Percentiles rank a stretch among this genome's conserved stretches.
Evolutionary conservation across 305 asterid species (phyloP).

Genomic region (Withania somnifera): DNA sequence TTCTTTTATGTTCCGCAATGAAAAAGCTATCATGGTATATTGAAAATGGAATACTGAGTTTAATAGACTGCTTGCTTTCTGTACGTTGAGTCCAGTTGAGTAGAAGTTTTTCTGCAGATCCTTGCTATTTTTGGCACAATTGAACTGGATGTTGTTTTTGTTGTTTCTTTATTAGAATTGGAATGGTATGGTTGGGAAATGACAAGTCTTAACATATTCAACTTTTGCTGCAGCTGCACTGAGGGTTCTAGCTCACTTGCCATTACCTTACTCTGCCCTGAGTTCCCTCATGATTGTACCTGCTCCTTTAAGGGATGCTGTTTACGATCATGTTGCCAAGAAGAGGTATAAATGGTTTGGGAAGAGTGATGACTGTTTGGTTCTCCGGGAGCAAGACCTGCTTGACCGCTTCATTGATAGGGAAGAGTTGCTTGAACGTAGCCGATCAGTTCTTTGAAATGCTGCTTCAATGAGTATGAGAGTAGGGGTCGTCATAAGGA

Average conservation of each 20-base stretch:
- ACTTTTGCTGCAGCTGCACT: conserved; percentile 59
- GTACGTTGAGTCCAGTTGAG: not conserved
- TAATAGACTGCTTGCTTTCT: not conserved
- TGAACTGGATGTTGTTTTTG: not conserved
- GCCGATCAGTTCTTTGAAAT: conserved; percentile 23
- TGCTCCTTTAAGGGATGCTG: conserved; percentile 63
- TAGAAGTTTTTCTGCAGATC: not conserved
- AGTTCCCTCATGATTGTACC: conserved; percentile 55
- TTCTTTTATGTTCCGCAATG: not conserved
- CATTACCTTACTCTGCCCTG: conserved; percentile 60
- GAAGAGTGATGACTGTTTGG: conserved; percentile 62
- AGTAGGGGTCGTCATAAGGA: not conserved
- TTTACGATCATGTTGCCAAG: conserved; percentile 68
- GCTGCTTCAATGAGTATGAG: not conserved
- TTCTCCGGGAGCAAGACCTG: conserved; percentile 61
- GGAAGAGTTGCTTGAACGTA: conserved; percentile 67
- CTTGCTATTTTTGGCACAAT: not conserved
- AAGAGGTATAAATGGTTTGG: conserved; percentile 76
- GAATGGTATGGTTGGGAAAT: not conserved
- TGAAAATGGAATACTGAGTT: not conserved
- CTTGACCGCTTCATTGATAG: conserved; percentile 73
- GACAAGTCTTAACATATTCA: not conserved
- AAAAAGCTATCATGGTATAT: not conserved
- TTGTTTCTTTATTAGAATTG: not conserved
- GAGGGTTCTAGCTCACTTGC: conserved; percentile 64